Base-by-base conservation (phyloP, 352 stramenopile genomes). In the Globisporangium apiculatum region DNA sequence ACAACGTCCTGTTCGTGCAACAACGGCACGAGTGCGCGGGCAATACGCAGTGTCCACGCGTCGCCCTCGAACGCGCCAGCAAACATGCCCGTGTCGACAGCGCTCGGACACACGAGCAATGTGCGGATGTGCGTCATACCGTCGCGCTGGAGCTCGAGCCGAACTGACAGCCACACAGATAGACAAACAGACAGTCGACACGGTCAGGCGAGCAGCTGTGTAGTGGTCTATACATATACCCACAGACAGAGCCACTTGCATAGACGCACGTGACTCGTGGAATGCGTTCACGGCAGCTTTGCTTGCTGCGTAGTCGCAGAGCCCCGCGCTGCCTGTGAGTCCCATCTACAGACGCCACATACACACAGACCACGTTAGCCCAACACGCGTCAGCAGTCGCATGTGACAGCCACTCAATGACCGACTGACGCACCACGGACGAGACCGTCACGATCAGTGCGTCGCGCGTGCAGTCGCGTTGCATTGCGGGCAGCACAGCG, bases 1-100 rank as follows among this genome's bases (percentile, higher is more conserved):
- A 71, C 81, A 5, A 87, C 84, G 42, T 86, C 60, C 15, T 64
- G 51, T 46, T 80, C 77, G 8, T 66, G 48, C 7, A 87, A 65
- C 48, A 79, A 71, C 4, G 81, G 83, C 49, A 87, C 73, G 36
- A 87, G 68, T 36, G 65, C 58, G 14, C 62, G 58, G 0, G 75
- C 69, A 37, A 83, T 53, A 36, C 64, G 69, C 18, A 74, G 37
- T 42, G 71, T 69, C 69, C 66, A 81, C 42, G 72, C 56, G 7
- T 70, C 49, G 10, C 71, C 73, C 35, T 68, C 40, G 46, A 86
- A 68, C 41, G 73, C 74, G 0, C 84, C 82, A 6, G 62, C 63
- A 58, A 94, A 94, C 84, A 94, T 94, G 8, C 79, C 77, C 36
- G 79, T 92, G 53, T 86, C 67, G 36, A 94, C 72, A 31, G 69